Evolutionary conservation across 768 basidiomycete species (phyloP).

Genomic region (Scleroderma citrinum): DNA sequence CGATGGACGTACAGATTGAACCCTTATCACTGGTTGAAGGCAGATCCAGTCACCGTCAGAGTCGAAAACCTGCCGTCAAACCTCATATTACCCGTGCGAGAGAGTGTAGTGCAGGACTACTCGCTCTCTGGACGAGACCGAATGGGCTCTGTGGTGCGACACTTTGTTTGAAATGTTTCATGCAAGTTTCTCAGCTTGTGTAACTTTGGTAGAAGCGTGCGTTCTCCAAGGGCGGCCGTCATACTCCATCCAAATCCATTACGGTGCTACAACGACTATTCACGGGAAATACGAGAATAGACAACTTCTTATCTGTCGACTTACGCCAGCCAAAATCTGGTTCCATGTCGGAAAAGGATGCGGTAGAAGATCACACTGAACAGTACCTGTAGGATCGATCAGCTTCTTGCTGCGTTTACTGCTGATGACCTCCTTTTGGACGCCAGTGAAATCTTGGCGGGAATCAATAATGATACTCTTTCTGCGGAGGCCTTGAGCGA

Average conservation of each 20-base stretch:
- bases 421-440: conserved; percentile 2
- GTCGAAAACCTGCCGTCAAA: conserved; percentile 69
- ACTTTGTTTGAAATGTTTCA: conserved; percentile 10
- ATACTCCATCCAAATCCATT: conserved; percentile 53
- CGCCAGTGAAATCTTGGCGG: conserved; percentile 61
- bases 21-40: conserved; percentile 80
- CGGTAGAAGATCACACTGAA: conserved; percentile 58
- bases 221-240: conserved; percentile 33
- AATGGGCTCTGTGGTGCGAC: conserved; percentile 24
- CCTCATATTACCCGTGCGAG: conserved; percentile 75
- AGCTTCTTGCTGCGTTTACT: background rate
- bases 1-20: conserved; percentile 75
- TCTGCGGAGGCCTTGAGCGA: conserved; percentile 54
- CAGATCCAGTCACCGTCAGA: conserved; percentile 65
- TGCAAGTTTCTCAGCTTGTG: too few relatives aligned
- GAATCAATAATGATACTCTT: conserved; percentile 48
- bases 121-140: conserved; percentile 33
- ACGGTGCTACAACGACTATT: conserved; percentile 62
- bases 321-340: conserved; percentile 37
- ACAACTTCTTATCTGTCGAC: conserved; percentile 57
- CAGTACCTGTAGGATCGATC: conserved; percentile 56
- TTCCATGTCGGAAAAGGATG: conserved; percentile 22
- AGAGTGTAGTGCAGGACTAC: conserved; percentile 61
- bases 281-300: conserved; percentile 43
- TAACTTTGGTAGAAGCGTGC: conserved; percentile 8